These are phyloP conservation scores for Fusarium chuoi DNA, from an alignment of 2,329 filamentous ascomycete genomes.

Conservation along the genomic window DNA sequence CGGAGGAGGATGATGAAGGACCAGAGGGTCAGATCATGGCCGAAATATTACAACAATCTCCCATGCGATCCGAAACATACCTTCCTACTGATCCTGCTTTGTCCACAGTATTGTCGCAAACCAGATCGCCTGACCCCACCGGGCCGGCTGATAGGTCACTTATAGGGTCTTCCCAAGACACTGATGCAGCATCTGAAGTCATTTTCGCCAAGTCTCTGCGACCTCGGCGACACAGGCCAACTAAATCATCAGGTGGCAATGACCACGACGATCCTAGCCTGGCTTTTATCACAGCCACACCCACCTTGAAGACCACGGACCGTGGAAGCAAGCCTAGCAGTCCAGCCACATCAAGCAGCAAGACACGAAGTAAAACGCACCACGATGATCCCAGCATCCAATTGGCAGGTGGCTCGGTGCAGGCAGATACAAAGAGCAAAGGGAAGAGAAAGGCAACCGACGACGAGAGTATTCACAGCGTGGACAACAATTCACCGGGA, in stretches of 20 bases:
- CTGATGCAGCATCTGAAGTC: conserved; percentile 37
- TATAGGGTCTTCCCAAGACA: conserved; percentile 17
- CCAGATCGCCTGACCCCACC: conserved; percentile 15
- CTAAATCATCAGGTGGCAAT: conserved; percentile 36
- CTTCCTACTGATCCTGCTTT: conserved; percentile 15
- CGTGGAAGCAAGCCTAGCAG: conserved; percentile 30
- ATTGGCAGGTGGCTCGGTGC: conserved; percentile 33
- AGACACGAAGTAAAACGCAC: conserved; percentile 44
- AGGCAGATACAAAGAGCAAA: conserved; percentile 34
- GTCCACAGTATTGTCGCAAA: conserved; percentile 15
- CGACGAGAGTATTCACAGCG: conserved; percentile 23
- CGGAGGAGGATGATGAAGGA: conserved; percentile 37
- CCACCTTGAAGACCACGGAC: conserved; percentile 16
- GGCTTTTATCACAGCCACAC: conserved; percentile 41
- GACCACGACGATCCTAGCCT: conserved; percentile 46
- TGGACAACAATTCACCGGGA: conserved; percentile 34
- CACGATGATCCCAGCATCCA: conserved; percentile 40
- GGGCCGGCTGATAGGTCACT: conserved; percentile 14
- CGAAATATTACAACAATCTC: conserved; percentile 45
- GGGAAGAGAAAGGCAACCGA: conserved; percentile 29
- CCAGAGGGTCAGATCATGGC: conserved; percentile 46
- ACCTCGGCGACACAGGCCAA: conserved; percentile 42
- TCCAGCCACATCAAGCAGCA: conserved; percentile 36
- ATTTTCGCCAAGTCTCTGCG: conserved; percentile 46
- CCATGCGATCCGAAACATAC: conserved; percentile 15